Evolutionary conservation across 495 filamentous ascomycete species (phyloP).

Genomic region (Niebla homalea): DNA sequence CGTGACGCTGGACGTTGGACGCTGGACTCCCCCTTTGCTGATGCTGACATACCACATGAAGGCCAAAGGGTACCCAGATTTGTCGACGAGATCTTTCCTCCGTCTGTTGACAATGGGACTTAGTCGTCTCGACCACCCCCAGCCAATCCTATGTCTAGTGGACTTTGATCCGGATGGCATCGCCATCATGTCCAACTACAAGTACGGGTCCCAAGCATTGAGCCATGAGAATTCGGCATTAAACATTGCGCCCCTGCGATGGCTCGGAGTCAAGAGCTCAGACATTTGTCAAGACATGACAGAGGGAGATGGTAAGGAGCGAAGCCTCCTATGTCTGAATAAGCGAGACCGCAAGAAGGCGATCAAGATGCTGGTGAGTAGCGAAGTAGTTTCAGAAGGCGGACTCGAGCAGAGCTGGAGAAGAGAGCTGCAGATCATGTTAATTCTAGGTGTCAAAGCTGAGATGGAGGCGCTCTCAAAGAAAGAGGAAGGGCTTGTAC

Average conservation of each 20-base stretch:
- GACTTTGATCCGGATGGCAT: slow-evolving; percentile 83
- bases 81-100: slow-evolving; percentile 61
- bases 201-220: slow-evolving; percentile 62
- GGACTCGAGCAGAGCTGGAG: slow-evolving; percentile 42
- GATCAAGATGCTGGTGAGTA: slow-evolving; percentile 46
- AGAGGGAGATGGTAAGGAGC: slow-evolving; percentile 16
- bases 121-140: slow-evolving; percentile 15
- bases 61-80: slow-evolving; percentile 90
- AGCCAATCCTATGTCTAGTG: slow-evolving; percentile 53
- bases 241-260: slow-evolving; percentile 44
- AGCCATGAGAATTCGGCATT: slow-evolving; percentile 53
- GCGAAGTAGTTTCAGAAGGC: slow-evolving; percentile 31
- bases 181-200: slow-evolving; percentile 75
- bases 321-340: slow-evolving; percentile 42
- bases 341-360: slow-evolving; percentile 55
- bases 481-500: slow-evolving; percentile 39
- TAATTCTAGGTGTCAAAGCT: slow-evolving; percentile 74
- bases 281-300: slow-evolving; percentile 34
- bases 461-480: slow-evolving; percentile 78
- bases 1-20: slow-evolving; percentile 1
- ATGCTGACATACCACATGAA: slow-evolving; percentile 16
- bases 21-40: too few relatives aligned
- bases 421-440: slow-evolving; percentile 67
- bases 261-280: slow-evolving; percentile 58
- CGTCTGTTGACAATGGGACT: slow-evolving; percentile 20